Evolutionary conservation across 192 early-diverging fungal species (phyloP).

Genomic region (Rhizophagus sp.): DNA sequence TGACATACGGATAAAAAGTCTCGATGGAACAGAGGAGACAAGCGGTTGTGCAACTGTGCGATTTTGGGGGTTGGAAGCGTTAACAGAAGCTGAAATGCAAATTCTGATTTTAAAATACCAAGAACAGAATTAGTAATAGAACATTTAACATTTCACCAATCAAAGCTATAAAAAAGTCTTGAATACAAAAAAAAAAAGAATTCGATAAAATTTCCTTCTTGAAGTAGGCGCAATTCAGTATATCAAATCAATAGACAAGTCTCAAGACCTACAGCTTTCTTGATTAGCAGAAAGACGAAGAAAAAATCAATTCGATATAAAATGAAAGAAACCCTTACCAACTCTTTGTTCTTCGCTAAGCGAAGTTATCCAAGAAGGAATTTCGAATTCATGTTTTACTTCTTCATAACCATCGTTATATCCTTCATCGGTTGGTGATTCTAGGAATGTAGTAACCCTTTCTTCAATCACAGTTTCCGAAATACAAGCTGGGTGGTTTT

Average conservation of each 20-base stretch:
- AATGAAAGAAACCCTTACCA: conserved; percentile 31
- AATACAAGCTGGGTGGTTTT: background rate
- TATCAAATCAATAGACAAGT: background rate
- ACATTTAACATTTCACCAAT: background rate
- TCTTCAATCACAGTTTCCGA: background rate
- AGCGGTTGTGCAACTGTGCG: conserved; percentile 40
- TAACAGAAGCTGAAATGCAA: conserved; percentile 57
- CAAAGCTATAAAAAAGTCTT: background rate
- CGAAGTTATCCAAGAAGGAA: conserved; percentile 8
- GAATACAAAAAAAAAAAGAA: background rate
- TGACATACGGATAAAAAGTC: conserved; percentile 54
- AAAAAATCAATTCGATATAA: background rate
- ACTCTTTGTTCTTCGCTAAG: conserved; percentile 13
- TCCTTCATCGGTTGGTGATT: conserved; percentile 19
- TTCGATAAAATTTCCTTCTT: conserved; percentile 11
- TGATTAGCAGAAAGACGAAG: background rate
- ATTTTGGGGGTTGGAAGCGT: conserved; percentile 52
- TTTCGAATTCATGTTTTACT: conserved; percentile 20
- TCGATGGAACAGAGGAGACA: conserved; percentile 54
- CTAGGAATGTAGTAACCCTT: background rate
- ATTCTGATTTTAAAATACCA: conserved; percentile 39
- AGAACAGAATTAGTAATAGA: background rate
- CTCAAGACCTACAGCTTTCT: background rate
- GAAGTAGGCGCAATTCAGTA: background rate
- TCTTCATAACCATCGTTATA: conserved; percentile 21